Evolutionary conservation across 441 rosid genomes (phyloP).

Genomic region (Syzygium malaccense): DNA sequence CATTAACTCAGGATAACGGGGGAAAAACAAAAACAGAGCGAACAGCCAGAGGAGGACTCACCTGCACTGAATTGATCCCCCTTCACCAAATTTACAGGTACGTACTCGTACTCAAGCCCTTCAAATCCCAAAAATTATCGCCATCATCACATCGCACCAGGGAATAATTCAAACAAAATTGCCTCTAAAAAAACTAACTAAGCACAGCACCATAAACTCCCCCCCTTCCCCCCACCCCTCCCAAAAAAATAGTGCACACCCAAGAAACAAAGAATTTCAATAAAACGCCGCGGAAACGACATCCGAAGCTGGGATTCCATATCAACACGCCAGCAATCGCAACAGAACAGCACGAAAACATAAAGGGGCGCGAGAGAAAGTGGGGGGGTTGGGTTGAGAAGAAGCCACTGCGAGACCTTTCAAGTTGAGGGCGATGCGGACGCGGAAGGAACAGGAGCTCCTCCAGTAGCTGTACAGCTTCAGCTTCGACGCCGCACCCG

Average conservation of each 20-base stretch:
- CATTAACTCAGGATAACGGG: background rate
- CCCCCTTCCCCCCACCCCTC: background rate
- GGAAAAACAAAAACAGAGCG: background rate
- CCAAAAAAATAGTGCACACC: background rate
- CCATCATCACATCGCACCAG: background rate
- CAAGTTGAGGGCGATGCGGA: slow-evolving; percentile 43
- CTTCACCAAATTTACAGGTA: slow-evolving; percentile 46
- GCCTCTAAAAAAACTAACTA: background rate
- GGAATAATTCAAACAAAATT: background rate
- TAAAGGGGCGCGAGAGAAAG: background rate
- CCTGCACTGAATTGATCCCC: slow-evolving; percentile 54
- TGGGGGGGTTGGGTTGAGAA: background rate
- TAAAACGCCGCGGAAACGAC: background rate
- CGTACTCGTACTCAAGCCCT: slow-evolving; percentile 55
- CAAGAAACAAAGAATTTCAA: background rate
- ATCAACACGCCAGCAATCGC: background rate
- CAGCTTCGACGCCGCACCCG: slow-evolving; percentile 3
- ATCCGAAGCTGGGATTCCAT: background rate
- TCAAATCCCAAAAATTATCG: background rate
- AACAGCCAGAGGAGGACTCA: slow-evolving; percentile 3
- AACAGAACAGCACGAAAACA: background rate
- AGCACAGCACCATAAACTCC: background rate
- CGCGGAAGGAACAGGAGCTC: slow-evolving; percentile 42
- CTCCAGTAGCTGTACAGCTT: slow-evolving; percentile 38
- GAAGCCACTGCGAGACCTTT: slow-evolving; percentile 15